Conservation (phyloP, 345 rosid genomes). For the Turnera subulata region DNA sequence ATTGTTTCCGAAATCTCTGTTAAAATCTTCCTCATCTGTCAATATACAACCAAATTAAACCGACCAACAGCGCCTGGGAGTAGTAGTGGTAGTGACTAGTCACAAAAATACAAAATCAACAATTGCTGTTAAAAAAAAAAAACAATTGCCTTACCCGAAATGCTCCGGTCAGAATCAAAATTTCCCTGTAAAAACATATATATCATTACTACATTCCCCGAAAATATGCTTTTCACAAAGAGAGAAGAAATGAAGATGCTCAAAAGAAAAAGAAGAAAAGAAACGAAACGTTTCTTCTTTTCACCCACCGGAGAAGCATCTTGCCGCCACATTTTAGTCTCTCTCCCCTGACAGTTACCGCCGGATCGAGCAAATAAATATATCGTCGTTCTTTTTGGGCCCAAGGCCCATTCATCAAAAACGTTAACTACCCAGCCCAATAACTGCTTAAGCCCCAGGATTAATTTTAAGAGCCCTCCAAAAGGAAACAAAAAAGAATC, state of each 20-base stretch:
- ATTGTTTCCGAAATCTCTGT: conserved; percentile 32
- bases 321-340: conserved; percentile 55
- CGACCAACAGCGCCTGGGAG: background rate
- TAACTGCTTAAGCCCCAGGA: too few relatives aligned
- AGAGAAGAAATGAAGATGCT: background rate
- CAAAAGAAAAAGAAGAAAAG: background rate
- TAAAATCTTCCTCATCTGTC: conserved; percentile 56
- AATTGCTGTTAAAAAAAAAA: background rate
- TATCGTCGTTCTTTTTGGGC: too few relatives aligned
- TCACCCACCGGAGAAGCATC: conserved; percentile 25
- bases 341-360: too few relatives aligned
- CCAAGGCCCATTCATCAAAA: background rate
- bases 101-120: background rate
- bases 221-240: background rate
- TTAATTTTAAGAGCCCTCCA: too few relatives aligned
- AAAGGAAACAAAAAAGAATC: background rate
- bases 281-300: background rate
- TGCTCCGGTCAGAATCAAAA: conserved; percentile 59
- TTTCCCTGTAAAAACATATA: conserved; percentile 30
- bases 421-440: too few relatives aligned
- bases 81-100: too few relatives aligned
- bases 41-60: background rate
- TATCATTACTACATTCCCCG: background rate
- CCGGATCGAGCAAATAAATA: too few relatives aligned
- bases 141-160: conserved; percentile 52